Evolutionary conservation across 257 asterid species (phyloP), one percentile per base, ranked within the genome.

Genomic region (Rhazya stricta): DNA sequence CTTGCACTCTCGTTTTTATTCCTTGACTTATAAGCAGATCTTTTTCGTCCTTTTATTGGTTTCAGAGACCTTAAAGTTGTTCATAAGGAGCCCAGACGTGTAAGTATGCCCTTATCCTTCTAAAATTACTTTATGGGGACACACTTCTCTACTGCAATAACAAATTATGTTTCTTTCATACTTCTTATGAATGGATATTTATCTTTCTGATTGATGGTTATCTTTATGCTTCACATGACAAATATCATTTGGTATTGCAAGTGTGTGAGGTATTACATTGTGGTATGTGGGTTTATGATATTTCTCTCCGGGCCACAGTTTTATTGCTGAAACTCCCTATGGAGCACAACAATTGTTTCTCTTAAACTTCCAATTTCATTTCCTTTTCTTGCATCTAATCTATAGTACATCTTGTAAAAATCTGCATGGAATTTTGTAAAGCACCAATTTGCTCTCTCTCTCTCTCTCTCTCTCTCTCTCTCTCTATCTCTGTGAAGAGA

Each of bases 31-130:
- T 39, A 11, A 75, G 78, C 79, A 88, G 97, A 91, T 87, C 89
- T 91, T 80, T 91, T 91, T 74, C 93, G 95, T 45, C 97, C 97
- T 21, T 89, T 91, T 82, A 85, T 87, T 79, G 97, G 97, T 74
- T 91, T 87, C 80, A 86, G 82, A 68, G 97, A 91, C 56, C 81
- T 91, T 46, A 86, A 86, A 84, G 88, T 91, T 75, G 86, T 91
- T 67, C 97, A 91, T 74, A 91, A 89, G 87, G 97, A 85, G 82
- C 89, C 94, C 66, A 87, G 97, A 83, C 85, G 72, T 19, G 97
- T 89, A 89, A 88, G 93, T 84, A 58, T 72, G 23, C 71, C 67
- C 25, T 69, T 74, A 57, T 29, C 75, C 62, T 37, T 76, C 57
- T 25, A 66, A 42, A 8, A n/a, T 65, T 80, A 43, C 30, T 58